Percentiles rank a stretch among this genome's conserved stretches.
Conservation (phyloP, 2,329 filamentous ascomycete species). For the Talaromyces rugulosus region DNA sequence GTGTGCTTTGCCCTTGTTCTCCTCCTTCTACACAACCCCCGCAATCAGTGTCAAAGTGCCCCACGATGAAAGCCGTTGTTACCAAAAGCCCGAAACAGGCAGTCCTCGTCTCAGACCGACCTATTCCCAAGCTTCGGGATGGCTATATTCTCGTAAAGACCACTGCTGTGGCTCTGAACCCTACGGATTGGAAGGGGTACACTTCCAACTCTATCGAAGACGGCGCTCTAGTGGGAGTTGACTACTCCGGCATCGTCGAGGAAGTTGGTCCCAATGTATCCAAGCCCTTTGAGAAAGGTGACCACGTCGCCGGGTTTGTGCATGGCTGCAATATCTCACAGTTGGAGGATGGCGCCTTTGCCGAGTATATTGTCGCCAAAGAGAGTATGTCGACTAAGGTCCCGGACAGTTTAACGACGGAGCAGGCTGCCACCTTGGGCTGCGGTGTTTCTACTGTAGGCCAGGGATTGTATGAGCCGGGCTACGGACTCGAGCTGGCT, state of each 20-base stretch:
- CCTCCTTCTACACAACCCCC: not conserved
- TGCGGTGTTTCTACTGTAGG: conserved; percentile 50
- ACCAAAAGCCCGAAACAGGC: conserved; percentile 9
- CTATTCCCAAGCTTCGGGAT: conserved; percentile 1
- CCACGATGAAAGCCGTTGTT: conserved; percentile 9
- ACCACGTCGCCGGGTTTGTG: conserved; percentile 30
- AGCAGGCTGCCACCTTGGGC: conserved; percentile 50
- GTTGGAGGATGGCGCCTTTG: conserved; percentile 37
- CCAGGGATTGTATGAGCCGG: conserved; percentile 37
- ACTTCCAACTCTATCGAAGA: conserved; percentile 27
- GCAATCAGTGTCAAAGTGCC: not conserved
- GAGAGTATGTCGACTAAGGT: conserved; percentile 40
- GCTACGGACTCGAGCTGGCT: conserved; percentile 20
- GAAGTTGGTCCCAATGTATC: conserved; percentile 28
- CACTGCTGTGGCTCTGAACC: conserved; percentile 49
- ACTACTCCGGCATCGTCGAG: conserved; percentile 30
- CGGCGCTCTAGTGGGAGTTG: conserved; percentile 25
- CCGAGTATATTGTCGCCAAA: conserved; percentile 38
- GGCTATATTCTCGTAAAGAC: conserved; percentile 39
- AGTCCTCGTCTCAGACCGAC: conserved; percentile 10
- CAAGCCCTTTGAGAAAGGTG: conserved; percentile 27
- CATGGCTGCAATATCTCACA: conserved; percentile 39
- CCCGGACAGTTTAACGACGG: conserved; percentile 46
- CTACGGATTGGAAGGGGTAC: conserved; percentile 52
- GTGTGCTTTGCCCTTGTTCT: not conserved